Evolutionary conservation across 495 filamentous ascomycete species (phyloP).

Genomic region (Neurospora sp.): DNA sequence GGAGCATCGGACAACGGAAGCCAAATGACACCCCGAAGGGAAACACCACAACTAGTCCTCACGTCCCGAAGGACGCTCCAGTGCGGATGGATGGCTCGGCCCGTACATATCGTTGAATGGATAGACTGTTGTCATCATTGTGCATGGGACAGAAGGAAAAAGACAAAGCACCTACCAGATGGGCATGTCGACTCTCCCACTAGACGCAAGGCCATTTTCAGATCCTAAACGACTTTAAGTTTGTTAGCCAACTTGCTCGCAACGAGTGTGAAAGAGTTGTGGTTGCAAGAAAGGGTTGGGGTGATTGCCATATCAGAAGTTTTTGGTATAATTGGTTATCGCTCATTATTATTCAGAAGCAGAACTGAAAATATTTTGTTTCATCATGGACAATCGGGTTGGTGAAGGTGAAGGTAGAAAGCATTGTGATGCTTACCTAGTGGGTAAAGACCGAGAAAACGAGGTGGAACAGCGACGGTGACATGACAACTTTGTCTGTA

Average conservation of each 20-base stretch:
- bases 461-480: not conserved
- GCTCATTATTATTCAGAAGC: conserved; percentile 80
- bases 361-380: conserved; percentile 75
- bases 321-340: conserved; percentile 74
- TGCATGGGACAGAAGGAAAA: conserved; percentile 8
- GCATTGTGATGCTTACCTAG: conserved; percentile 11
- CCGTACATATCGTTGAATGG: conserved; percentile 87
- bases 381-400: conserved; percentile 57
- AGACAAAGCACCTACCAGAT: not conserved
- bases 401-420: not conserved
- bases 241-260: not conserved
- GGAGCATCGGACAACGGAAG: conserved; percentile 30
- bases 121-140: conserved; percentile 97
- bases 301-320: conserved; percentile 29
- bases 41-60: conserved; percentile 91
- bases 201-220: not conserved
- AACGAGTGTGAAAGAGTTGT: not conserved
- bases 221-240: not conserved
- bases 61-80: conserved; percentile 47
- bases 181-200: conserved; percentile 9
- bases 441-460: not conserved
- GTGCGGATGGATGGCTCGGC: conserved; percentile 74
- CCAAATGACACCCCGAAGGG: conserved; percentile 35
- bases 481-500: not conserved
- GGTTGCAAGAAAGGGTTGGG: conserved; percentile 2